Percentiles rank a stretch among this genome's conserved stretches.
Conservation (phyloP, 768 basidiomycete species). For the Cystofilobasidium capitatum region DNA sequence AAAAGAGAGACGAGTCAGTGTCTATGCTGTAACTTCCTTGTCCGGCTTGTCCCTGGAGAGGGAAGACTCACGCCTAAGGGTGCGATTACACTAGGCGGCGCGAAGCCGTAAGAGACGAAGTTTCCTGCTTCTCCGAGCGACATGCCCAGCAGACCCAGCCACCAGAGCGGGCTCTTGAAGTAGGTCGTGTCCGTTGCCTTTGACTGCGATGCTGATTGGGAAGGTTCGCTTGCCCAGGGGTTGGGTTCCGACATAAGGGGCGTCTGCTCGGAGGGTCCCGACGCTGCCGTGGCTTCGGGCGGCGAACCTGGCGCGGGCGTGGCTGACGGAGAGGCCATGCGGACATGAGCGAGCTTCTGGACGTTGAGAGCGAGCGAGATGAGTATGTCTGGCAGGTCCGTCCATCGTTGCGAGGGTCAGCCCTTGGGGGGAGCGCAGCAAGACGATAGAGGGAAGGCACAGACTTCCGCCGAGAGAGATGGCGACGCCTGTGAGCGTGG, state of each 20-base stretch:
- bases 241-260: background rate
- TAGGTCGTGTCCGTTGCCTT: conserved; percentile 45
- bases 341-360: conserved; percentile 81
- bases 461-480: conserved; percentile 65
- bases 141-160: conserved; percentile 79
- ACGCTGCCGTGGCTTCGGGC: background rate
- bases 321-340: conserved; percentile 42
- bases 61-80: conserved; percentile 59
- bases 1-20: background rate
- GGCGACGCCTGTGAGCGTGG: conserved; percentile 57
- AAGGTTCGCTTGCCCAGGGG: background rate
- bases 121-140: conserved; percentile 84
- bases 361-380: conserved; percentile 84
- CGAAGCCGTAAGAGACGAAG: conserved; percentile 75
- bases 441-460: background rate
- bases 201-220: background rate
- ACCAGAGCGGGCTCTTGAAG: conserved; percentile 74
- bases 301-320: conserved; percentile 8
- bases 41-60: no score
- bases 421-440: background rate
- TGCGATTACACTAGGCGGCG: conserved; percentile 85
- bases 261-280: background rate
- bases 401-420: no score
- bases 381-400: conserved; percentile 48
- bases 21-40: no score